Base-by-base conservation (phyloP, 352 stramenopile species). In the Pythium oligandrum region DNA sequence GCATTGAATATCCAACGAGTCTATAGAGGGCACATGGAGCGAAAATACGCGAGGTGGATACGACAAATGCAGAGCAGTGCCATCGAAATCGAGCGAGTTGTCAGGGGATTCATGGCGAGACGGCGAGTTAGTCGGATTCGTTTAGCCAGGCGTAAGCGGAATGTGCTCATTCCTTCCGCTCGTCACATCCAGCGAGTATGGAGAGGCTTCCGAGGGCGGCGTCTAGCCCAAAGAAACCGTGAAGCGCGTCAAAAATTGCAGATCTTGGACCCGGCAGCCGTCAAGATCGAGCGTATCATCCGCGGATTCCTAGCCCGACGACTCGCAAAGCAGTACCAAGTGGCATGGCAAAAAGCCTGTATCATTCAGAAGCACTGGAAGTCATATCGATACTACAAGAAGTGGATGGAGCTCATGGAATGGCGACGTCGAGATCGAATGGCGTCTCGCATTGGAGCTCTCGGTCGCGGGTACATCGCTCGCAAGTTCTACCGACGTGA, bases 341-440 rank as follows among this genome's bases (percentile, higher is more conserved):
- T 42, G 4, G 55, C 62, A 9, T 65, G 61, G 33, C 33, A 63
- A 39, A 75, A 69, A 8, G 73, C 73, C 2, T 38, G 53, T 6
- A 33, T 65, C 11, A 78, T 93, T 37, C 83, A 90, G 40, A 68
- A 61, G 2, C 62, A 69, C 34, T 93, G 75, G 71, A 69, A 73
- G 1, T 71, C 62, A 12, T 66, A 68, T 38, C 65, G 65, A 9
- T 82, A 72, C 42, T 69, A 71, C 8, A 44, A 54, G 3, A 82
- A 75, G 35, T 87, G 80, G 76, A 66, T 72, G 54, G 63, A 73
- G 7, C 53, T 82, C 7, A 75, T 90, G 68, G 58, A 57, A 5
- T 48, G 70, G 12, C 77, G 78, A 1, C 70, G 64, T 1, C 61
- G 46, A 6, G 63, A 88, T 30, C 68, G 60, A n/a, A 82, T 87